Percentiles rank a stretch among this genome's conserved stretches.
These are phyloP conservation scores for Cystobasidium tubakii DNA, from an alignment of 768 basidiomycete genomes.

Conservation along the genomic window DNA sequence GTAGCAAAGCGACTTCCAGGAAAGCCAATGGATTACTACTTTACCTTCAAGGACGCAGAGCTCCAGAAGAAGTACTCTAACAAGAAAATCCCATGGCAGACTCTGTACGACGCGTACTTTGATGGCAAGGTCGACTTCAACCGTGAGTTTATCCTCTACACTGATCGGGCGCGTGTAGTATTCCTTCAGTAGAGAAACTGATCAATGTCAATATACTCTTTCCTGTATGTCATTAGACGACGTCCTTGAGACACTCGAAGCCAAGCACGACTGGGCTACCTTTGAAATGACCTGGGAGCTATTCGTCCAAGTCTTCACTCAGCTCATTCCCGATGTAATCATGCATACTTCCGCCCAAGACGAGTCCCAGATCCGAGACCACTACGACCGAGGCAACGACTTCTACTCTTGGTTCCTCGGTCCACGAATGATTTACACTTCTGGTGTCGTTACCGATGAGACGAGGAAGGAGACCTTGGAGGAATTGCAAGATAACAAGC, in stretches of 20 bases:
- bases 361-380: slow-evolving; percentile 87
- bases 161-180: not conserved
- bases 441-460: slow-evolving; percentile 72
- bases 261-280: slow-evolving; percentile 89
- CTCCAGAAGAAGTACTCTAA: slow-evolving; percentile 72
- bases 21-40: slow-evolving; percentile 79
- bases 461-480: slow-evolving; percentile 75
- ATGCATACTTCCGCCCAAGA: slow-evolving; percentile 86
- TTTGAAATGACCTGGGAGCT: slow-evolving; percentile 84
- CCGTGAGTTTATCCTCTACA: slow-evolving; percentile 54
- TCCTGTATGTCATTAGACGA: slow-evolving; percentile 59
- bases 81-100: slow-evolving; percentile 94
- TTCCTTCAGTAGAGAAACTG: not conserved
- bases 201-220: not conserved
- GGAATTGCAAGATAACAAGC: slow-evolving; percentile 95
- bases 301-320: slow-evolving; percentile 85
- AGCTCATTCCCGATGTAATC: slow-evolving; percentile 87
- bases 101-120: slow-evolving; percentile 96
- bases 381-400: slow-evolving; percentile 97
- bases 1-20: slow-evolving; percentile 78
- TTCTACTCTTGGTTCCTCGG: slow-evolving; percentile 87
- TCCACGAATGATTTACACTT: slow-evolving; percentile 95
- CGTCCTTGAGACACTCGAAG: slow-evolving; percentile 85
- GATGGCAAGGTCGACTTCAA: slow-evolving; percentile 95
- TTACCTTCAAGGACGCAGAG: slow-evolving; percentile 77